Evolutionary conservation across 139 green algal genomes (phyloP).

Genomic region (Chlorella sp.): DNA sequence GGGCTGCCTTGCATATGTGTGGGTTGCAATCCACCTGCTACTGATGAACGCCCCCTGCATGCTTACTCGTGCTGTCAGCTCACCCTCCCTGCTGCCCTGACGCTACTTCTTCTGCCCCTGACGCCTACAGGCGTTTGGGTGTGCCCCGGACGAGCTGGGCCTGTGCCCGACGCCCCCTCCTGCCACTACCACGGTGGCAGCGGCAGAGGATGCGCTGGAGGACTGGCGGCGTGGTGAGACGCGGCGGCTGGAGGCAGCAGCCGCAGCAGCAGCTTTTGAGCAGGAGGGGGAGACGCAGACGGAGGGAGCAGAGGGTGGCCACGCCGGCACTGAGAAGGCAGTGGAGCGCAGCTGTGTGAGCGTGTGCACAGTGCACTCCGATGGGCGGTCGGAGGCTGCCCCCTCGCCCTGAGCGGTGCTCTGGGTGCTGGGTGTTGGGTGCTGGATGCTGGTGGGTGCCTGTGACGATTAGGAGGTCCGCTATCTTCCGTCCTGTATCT

Average conservation of each 20-base stretch:
- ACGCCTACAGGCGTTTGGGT: background rate
- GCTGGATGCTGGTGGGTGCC: no score
- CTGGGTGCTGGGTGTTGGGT: no score
- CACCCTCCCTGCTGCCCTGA: no score
- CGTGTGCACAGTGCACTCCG: background rate
- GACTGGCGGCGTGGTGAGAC: background rate
- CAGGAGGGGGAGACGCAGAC: background rate
- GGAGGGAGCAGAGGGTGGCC: background rate
- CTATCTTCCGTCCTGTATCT: no score
- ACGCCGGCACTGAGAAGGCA: no score
- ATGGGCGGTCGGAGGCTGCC: background rate
- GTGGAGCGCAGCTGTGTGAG: background rate
- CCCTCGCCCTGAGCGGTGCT: no score
- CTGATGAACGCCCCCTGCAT: no score
- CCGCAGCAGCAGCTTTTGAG: background rate
- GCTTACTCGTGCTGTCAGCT: no score
- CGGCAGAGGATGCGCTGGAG: conserved; percentile 1
- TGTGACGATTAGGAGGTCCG: no score
- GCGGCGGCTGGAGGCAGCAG: background rate
- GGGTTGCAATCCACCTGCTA: no score
- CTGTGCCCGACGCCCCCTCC: background rate
- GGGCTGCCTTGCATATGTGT: no score
- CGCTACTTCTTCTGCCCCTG: background rate
- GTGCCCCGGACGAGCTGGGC: background rate
- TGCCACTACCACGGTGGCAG: background rate